phyloP scores from a whole-genome alignment of 352 stramenopile genomes.

The Thalassiosira exigua region DNA sequence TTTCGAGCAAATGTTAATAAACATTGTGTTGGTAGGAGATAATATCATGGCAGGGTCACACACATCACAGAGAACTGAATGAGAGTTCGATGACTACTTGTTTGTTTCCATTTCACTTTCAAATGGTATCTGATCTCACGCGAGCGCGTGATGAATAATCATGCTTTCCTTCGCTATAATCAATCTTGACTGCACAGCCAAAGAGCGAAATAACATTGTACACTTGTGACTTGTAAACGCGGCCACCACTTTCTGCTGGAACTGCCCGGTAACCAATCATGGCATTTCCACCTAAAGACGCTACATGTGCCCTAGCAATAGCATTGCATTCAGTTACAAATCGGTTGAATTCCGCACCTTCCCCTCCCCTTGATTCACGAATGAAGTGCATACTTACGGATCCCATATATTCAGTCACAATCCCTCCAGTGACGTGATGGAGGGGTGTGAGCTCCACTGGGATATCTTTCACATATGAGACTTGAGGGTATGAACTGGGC shows the following conservation, averaged over 20 bases:
- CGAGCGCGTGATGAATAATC: slow-evolving; percentile 18
- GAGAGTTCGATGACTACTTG: too few species aligned
- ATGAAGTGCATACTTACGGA: slow-evolving; percentile 85
- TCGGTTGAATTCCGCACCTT: slow-evolving; percentile 78
- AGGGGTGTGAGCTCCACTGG: slow-evolving; percentile 81
- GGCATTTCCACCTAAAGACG: slow-evolving; percentile 80
- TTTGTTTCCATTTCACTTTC: not conserved
- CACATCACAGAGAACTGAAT: too few species aligned
- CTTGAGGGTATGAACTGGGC: slow-evolving; percentile 12
- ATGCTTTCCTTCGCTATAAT: slow-evolving; percentile 51
- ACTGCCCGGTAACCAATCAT: slow-evolving; percentile 81
- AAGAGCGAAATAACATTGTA: slow-evolving; percentile 85
- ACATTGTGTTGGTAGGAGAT: too few species aligned
- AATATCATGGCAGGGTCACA: too few species aligned
- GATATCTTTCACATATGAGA: slow-evolving; percentile 63
- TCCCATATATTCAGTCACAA: slow-evolving; percentile 80
- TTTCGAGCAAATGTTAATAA: too few species aligned
- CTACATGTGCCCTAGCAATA: slow-evolving; percentile 80
- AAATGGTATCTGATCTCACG: slow-evolving; percentile 29
- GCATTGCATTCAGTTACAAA: slow-evolving; percentile 86
- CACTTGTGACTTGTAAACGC: slow-evolving; percentile 84
- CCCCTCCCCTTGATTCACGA: slow-evolving; percentile 73
- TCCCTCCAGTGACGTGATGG: slow-evolving; percentile 68
- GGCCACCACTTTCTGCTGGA: slow-evolving; percentile 79
- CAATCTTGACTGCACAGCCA: slow-evolving; percentile 74